phyloP scores from a whole-genome alignment of 2,329 filamentous ascomycete species.

The Mariannaea sp. region DNA sequence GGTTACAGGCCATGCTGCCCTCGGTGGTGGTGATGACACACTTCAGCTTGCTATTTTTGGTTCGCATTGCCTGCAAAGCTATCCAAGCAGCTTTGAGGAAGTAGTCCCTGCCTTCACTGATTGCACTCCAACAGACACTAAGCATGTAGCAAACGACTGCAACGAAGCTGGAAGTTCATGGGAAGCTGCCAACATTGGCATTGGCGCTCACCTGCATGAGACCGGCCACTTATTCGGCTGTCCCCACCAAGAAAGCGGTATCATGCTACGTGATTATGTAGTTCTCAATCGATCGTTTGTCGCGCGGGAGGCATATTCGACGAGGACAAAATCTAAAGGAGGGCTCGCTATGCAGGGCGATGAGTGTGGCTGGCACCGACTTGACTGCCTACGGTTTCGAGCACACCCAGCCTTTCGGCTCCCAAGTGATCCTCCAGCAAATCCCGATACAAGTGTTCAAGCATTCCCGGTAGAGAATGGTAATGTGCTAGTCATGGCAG shows the following conservation, averaged over 20 bases:
- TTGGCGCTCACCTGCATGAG: conserved; percentile 91
- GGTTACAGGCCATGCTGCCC: conserved; percentile 79
- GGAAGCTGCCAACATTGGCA: conserved; percentile 94
- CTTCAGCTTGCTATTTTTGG: conserved; percentile 88
- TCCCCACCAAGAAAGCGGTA: conserved; percentile 84
- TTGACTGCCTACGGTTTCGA: conserved; percentile 87
- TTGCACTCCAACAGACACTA: conserved; percentile 85
- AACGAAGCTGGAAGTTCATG: conserved; percentile 88
- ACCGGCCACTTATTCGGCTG: conserved; percentile 89
- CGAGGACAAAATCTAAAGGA: conserved; percentile 82
- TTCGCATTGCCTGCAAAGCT: conserved; percentile 89
- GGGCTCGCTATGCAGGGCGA: conserved; percentile 75
- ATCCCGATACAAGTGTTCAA: conserved; percentile 76
- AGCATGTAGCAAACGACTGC: conserved; percentile 81
- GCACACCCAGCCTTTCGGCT: conserved; percentile 89
- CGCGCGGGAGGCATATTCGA: conserved; percentile 81
- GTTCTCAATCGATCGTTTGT: conserved; percentile 83
- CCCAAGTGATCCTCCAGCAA: conserved; percentile 70
- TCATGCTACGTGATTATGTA: conserved; percentile 91
- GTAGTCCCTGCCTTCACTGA: conserved; percentile 87
- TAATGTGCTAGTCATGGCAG: conserved; percentile 75
- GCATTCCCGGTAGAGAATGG: conserved; percentile 83
- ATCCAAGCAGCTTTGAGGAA: conserved; percentile 87
- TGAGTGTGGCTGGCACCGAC: conserved; percentile 89
- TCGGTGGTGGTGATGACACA: conserved; percentile 75